Base-by-base conservation (phyloP, 2,329 filamentous ascomycete species). In the Nemania abortiva region DNA sequence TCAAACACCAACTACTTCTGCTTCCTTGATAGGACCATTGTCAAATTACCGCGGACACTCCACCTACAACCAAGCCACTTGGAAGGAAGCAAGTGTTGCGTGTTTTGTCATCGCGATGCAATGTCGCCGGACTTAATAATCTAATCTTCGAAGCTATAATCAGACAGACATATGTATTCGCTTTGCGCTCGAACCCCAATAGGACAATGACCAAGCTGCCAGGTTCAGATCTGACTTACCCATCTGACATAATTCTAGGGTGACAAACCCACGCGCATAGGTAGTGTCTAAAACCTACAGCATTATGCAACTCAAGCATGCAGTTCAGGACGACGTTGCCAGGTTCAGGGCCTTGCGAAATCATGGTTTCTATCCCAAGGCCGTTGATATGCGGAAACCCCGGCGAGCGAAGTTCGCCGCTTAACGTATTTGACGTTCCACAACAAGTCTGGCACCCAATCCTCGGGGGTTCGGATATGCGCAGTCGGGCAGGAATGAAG, bases 51-150 rank as follows among this genome's bases (percentile, higher is more conserved):
- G 29, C 34, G 34, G 49, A n/a, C 20, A 22, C 45, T 37, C 22
- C 53, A 24, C 29, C 18, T 58, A 52, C 54, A 20, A 59, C 18
- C 24, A 7, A 39, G 39, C 34, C 37, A 27, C 49, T 37, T 7
- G n/a, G 42, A 54, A n/a, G 42, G 42, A 49, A 20, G 45, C 45
- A 18, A 47, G 27, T 39, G 15, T n/a, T 52, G 24, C 42, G 9
- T n/a, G 47, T 39, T 68, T 65, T 56, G 66, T 69, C 66, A 69
- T 69, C 62, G 18, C 22, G 42, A 13, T 31, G 34, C 52, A 15
- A 37, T 13, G 7, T 34, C 13, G 24, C 22, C 50, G n/a, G 34
- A 52, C n/a, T 50, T 52, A 56, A 52, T 18, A 24, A 13, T 34
- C 18, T 56, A 27, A 68, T 34, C 10, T 45, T 61, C 42, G 27